Evolutionary conservation across 2,329 filamentous ascomycete species (phyloP), one percentile per base, ranked within the genome.

Genomic region (Graphiopsis chlorocephala): DNA sequence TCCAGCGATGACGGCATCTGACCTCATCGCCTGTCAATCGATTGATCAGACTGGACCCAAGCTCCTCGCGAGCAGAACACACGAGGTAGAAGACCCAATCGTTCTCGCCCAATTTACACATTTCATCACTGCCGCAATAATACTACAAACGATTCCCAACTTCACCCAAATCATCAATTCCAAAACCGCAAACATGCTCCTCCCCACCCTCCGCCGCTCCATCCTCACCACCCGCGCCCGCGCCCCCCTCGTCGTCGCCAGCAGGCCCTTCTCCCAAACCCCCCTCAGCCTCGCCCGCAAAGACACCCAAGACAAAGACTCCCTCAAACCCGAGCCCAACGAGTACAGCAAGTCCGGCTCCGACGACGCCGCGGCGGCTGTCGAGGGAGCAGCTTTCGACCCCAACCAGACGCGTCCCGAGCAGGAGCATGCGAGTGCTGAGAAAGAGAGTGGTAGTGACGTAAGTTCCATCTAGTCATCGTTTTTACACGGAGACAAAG

Each of bases 281-380:
- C 53, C 62, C 10, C 5, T 25, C 17, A 7, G 5, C 11, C 11
- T 57, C 50, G 62, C 78, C 2, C 72, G 73, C 52, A 82, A 83
- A 68, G 78, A 81, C 65, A 67, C 77, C n/a, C 76, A 80, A 70
- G 78, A 79, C 74, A 82, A 81, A 65, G 83, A 89, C 68, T 82
- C 83, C 2, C 82, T 96, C 35, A 85, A 89, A 65, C 87, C 90
- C 0, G 82, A 85, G 35, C 78, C 84, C 2, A 86, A 84, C 62
- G 91, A 96, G 74, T 86, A 88, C 77, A 86, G 86, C 64, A 86
- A 89, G 73, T 87, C 86, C 58, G 90, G 86, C 3, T 86, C 85
- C 0, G 91, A 88, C 69, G 80, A 88, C 50, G 78, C 79, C 14
- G 83, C 88, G 1, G 82, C 84, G 0, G 79, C 83, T 31, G 80